Percentiles rank a stretch among this genome's conserved stretches.
These are phyloP conservation scores for Friedmanniomyces endolithicus DNA, from an alignment of 495 filamentous ascomycete genomes.

Conservation along the genomic window DNA sequence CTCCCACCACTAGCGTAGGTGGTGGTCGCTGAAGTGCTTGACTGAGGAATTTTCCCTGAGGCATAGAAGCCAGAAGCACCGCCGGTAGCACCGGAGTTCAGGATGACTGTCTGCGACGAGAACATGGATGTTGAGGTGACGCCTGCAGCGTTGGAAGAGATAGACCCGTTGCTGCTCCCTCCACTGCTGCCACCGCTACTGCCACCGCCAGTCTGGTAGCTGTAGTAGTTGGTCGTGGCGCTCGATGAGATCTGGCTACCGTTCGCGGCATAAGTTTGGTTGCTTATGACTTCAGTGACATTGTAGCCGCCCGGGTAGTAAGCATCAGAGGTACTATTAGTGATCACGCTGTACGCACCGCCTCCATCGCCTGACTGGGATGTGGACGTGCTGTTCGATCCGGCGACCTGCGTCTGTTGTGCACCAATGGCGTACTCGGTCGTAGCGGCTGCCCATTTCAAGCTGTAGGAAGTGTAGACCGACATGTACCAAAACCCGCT, in stretches of 20 bases:
- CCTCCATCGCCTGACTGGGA: background rate
- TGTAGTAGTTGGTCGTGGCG: slow-evolving; percentile 6
- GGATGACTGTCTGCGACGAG: slow-evolving; percentile 2
- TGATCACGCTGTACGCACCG: slow-evolving; percentile 2
- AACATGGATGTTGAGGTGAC: background rate
- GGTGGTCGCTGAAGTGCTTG: background rate
- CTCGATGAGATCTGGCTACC: slow-evolving; percentile 9
- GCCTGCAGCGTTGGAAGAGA: background rate
- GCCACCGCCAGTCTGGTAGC: background rate
- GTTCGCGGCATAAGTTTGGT: slow-evolving; percentile 1
- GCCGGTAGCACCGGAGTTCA: background rate
- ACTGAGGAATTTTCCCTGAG: background rate
- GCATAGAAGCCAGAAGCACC: background rate
- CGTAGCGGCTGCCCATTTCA: slow-evolving; percentile 5
- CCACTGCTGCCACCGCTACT: background rate
- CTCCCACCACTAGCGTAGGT: background rate
- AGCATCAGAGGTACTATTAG: background rate
- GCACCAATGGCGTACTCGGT: slow-evolving; percentile 1
- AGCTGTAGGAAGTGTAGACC: slow-evolving; percentile 10
- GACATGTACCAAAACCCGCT: slow-evolving; percentile 6
- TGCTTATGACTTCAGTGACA: slow-evolving; percentile 1
- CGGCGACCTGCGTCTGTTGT: background rate
- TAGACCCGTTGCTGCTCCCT: background rate
- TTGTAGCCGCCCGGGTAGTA: slow-evolving; percentile 1
- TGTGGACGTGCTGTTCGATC: background rate